A percentile compares a stretch with the other conserved stretches of the same genome.
Conservation (phyloP, 2,329 filamentous ascomycete species). For the Blumeriella jaapii region DNA sequence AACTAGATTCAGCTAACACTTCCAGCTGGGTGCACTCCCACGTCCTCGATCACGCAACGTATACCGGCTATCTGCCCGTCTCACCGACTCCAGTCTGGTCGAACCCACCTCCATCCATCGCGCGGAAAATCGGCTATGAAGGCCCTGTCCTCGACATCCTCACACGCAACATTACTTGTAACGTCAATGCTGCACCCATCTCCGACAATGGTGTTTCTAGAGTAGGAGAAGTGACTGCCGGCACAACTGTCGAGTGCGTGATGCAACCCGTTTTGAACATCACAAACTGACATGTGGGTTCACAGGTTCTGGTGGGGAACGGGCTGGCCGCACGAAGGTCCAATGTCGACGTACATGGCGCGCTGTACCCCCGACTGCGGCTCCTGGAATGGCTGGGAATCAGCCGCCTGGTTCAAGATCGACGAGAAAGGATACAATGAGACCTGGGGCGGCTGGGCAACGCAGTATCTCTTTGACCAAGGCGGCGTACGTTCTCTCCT, state of each 20-base stretch:
- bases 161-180: slow-evolving; percentile 5
- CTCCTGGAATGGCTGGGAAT: slow-evolving; percentile 4
- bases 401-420: slow-evolving; percentile 9
- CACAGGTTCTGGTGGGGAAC: too few relatives aligned
- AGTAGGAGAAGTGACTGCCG: slow-evolving; percentile 3
- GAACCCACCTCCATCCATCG: slow-evolving; percentile 5
- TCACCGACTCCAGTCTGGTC: slow-evolving; percentile 7
- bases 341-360: slow-evolving; percentile 9
- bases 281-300: too few relatives aligned
- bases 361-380: slow-evolving; percentile 9
- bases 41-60: slow-evolving; percentile 5
- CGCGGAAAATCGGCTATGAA: slow-evolving; percentile 6
- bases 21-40: background rate
- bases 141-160: slow-evolving; percentile 5
- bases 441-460: slow-evolving; percentile 5
- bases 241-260: slow-evolving; percentile 1
- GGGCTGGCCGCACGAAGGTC: slow-evolving; percentile 4
- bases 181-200: slow-evolving; percentile 6
- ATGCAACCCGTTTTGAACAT: too few relatives aligned
- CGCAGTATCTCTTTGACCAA: slow-evolving; percentile 5
- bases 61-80: slow-evolving; percentile 8
- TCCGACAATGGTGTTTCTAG: slow-evolving; percentile 6
- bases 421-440: slow-evolving; percentile 5
- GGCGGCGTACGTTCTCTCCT: background rate
- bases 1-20: background rate